Base-by-base conservation (phyloP, 176 grass and related monocot species). In the Tillandsia fasciculata region DNA sequence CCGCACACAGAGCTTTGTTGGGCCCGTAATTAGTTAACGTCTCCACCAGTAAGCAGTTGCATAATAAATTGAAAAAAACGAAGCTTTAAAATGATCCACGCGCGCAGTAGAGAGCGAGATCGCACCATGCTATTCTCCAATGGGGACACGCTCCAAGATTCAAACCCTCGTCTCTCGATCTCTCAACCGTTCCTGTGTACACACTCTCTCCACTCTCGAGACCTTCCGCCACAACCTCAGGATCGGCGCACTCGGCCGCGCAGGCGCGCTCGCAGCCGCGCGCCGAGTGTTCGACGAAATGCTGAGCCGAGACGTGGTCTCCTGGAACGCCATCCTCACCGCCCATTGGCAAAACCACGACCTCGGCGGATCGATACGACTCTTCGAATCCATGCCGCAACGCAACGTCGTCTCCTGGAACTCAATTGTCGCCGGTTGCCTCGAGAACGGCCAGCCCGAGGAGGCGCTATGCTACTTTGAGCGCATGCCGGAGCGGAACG, bases 341-440 rank as follows among this genome's bases (percentile, higher is more conserved):
- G 88, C 83, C 52, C 80, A 86, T 49, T 96, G 91, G 91, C 80
- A 80, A 67, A 90, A 78, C 53, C 76, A 63, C 20, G 80, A 84
- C 70, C 73, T 91, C 24, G 53, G 68, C 65, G 88, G 80, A 13
- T 74, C 85, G 56, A 82, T 76, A 69, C 26, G 77, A 48, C 71
- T 96, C 72, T 96, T 96, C 64, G 72, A 86, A 64, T 72, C 57
- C 47, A 91, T 96, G 83, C 91, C 85, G 11, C 67, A 79, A 64
- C 79, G 85, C 42, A 74, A 91, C 79, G 56, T 88, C 78, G 79
- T 96, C 72, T 96, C 91, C 33, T 96, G 91, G 91, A 96, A 96
- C 74, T 91, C 88, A 26, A 74, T 96, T 47, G 58, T 91, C 23
- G 26, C 85, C 27, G 91, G 91, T 10, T 91, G 88, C 71, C 63